These are phyloP conservation scores for Wickerhamiella galacta DNA, from an alignment of 805 yeast genomes.

Conservation along the genomic window DNA sequence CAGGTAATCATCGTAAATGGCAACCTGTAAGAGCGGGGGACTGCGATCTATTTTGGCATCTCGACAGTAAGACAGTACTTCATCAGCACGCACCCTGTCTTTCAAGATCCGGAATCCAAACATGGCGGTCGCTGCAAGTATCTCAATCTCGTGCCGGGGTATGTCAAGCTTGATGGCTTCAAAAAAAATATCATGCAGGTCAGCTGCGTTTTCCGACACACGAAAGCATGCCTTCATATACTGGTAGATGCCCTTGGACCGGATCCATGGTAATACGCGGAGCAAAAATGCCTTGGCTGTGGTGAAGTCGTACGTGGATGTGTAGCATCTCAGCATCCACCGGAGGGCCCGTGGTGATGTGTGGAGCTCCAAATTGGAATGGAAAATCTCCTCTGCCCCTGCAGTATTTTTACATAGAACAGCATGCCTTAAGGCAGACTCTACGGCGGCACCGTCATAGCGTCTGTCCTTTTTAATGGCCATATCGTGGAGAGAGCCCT, in stretches of 20 bases:
- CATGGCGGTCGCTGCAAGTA: neutral
- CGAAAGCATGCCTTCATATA: neutral
- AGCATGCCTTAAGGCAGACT: too few relatives aligned
- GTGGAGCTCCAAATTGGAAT: neutral
- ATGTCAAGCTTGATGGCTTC: neutral
- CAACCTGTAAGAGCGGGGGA: neutral
- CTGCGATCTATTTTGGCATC: neutral
- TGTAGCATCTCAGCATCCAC: neutral
- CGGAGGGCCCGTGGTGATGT: neutral
- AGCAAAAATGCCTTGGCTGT: slow-evolving; percentile 1
- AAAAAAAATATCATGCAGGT: neutral
- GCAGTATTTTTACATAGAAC: neutral
- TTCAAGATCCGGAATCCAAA: neutral
- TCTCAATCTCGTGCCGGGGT: neutral
- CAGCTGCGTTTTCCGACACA: neutral
- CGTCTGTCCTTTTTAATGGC: too few relatives aligned
- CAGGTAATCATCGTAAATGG: neutral
- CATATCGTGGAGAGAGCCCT: too few relatives aligned
- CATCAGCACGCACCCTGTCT: neutral
- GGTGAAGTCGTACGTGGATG: neutral
- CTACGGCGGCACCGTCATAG: too few relatives aligned
- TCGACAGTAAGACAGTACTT: neutral
- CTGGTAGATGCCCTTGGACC: slow-evolving; percentile 1
- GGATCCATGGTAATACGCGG: neutral
- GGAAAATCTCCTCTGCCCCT: neutral